Base-by-base conservation (phyloP, 345 rosid species). In the Pugionium cornutum region DNA sequence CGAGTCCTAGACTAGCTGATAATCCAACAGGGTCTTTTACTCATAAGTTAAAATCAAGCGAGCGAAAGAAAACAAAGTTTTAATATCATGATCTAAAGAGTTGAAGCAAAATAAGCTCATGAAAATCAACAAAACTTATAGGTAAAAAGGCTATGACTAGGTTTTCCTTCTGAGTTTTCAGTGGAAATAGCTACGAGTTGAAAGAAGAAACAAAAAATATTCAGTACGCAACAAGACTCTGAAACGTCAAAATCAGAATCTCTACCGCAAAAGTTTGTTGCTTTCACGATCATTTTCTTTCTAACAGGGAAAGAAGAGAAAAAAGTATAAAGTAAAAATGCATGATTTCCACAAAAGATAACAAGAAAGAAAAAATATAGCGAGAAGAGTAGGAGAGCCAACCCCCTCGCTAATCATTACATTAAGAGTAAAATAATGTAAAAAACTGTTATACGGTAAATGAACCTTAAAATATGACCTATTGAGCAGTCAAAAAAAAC, bases 161-260 rank as follows among this genome's bases (percentile, higher is more conserved):
- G 73, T 62, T 75, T 31, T 48, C 59, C 59, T 72, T 66, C 59
- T 68, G 52, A 51, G 50, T n/a, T 56, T 42, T 54, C 70, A 63
- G 31, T 41, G 44, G 66, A 76, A 29, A 66, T 49, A 58, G 65
- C 63, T 63, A 51, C 68, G 50, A 44, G 61, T 66, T 73, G 63
- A 30, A 43, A 69, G 52, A 81, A 79, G 2, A 40, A 34, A 5
- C 36, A 68, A 39, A 39, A 56, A 7, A 7, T 18, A 36, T 74
- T 77, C 69, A 67, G 66, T 65, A 77, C 69, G 85, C 81, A 66
- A 61, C 78, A 76, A 68, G 62, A 36, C 85, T 64, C 72, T 72
- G 83, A 85, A 80, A 79, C 64, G 88, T 84, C 96, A 76, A 84
- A 83, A 78, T 83, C 89, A 87, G 92, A 85, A 84, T 84, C 86